Evolutionary conservation across 192 early-diverging fungal species (phyloP).

Genomic region (Rhizoclosmatium globosum): DNA sequence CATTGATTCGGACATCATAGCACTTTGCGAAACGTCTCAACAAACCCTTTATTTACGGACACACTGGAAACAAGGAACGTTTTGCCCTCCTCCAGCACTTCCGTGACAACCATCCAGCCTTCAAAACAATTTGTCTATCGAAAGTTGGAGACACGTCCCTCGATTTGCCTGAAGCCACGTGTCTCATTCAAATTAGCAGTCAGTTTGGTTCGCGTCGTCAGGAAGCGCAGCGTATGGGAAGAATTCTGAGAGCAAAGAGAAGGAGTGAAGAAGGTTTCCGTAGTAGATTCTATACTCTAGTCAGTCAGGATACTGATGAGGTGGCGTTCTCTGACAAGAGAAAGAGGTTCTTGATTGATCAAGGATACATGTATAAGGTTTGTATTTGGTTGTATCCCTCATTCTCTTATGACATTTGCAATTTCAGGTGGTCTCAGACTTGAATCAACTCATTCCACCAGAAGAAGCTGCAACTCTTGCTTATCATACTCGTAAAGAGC

Average conservation of each 20-base stretch:
- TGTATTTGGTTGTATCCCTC: neutral
- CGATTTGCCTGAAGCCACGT: conserved; percentile 99
- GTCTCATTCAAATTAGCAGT: conserved; percentile 96
- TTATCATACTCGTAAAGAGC: conserved; percentile 31
- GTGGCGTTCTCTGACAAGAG: conserved; percentile 97
- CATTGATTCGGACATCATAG: conserved; percentile 36
- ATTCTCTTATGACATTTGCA: neutral
- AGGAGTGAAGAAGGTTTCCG: conserved; percentile 99
- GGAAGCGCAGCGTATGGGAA: conserved; percentile 95
- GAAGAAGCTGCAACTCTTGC: conserved; percentile 29
- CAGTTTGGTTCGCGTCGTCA: conserved; percentile 98
- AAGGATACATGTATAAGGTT: conserved; percentile 87
- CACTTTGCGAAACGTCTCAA: conserved; percentile 82
- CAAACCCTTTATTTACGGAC: conserved; percentile 92
- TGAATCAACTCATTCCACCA: conserved; percentile 20
- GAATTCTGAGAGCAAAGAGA: conserved; percentile 95
- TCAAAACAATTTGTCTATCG: conserved; percentile 67
- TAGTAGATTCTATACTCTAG: conserved; percentile 97
- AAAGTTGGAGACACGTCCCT: conserved; percentile 98
- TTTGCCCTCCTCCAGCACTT: conserved; percentile 49
- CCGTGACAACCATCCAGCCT: conserved; percentile 43
- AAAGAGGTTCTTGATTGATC: conserved; percentile 97
- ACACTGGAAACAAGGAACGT: conserved; percentile 88
- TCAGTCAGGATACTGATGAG: conserved; percentile 96
- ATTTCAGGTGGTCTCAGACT: conserved; percentile 20